phyloP scores from a whole-genome alignment of 495 filamentous ascomycete genomes.

The Talaromyces liani region DNA sequence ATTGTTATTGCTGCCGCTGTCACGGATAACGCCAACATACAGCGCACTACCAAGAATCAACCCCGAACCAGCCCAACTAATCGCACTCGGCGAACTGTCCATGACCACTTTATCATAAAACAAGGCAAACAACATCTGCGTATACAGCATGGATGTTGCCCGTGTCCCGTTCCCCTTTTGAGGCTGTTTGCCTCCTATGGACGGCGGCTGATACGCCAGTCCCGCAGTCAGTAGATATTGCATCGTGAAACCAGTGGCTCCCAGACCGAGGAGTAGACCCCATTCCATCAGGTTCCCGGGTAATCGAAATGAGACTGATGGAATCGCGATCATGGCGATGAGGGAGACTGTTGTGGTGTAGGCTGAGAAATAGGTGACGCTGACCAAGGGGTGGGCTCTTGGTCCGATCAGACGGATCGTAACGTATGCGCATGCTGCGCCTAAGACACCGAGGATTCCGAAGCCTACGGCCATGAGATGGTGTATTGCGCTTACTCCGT shows the following conservation, averaged over 20 bases:
- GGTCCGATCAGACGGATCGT: slow-evolving; percentile 79
- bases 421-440: slow-evolving; percentile 69
- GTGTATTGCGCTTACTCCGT: slow-evolving; percentile 42
- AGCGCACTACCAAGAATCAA: slow-evolving; percentile 77
- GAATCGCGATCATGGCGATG: slow-evolving; percentile 49
- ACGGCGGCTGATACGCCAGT: slow-evolving; percentile 53
- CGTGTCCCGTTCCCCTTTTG: slow-evolving; percentile 40
- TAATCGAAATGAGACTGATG: slow-evolving; percentile 53
- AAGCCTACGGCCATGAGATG: slow-evolving; percentile 66
- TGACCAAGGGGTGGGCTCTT: slow-evolving; percentile 75
- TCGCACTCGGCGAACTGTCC: slow-evolving; percentile 55
- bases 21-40: slow-evolving; percentile 58
- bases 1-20: slow-evolving; percentile 14
- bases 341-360: slow-evolving; percentile 62
- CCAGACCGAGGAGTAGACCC: slow-evolving; percentile 60
- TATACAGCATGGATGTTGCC: slow-evolving; percentile 86
- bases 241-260: slow-evolving; percentile 72
- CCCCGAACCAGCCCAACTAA: slow-evolving; percentile 65
- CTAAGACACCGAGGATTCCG: slow-evolving; percentile 74
- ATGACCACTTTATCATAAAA: slow-evolving; percentile 75
- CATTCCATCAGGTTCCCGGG: slow-evolving; percentile 60
- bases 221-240: slow-evolving; percentile 85
- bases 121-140: slow-evolving; percentile 86
- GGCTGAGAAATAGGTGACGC: slow-evolving; percentile 76
- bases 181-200: not conserved